A percentile compares a stretch with the other conserved stretches of the same genome.
Evolutionary conservation across 345 rosid species (phyloP).

Genomic region (Gossypium sturtianum): DNA sequence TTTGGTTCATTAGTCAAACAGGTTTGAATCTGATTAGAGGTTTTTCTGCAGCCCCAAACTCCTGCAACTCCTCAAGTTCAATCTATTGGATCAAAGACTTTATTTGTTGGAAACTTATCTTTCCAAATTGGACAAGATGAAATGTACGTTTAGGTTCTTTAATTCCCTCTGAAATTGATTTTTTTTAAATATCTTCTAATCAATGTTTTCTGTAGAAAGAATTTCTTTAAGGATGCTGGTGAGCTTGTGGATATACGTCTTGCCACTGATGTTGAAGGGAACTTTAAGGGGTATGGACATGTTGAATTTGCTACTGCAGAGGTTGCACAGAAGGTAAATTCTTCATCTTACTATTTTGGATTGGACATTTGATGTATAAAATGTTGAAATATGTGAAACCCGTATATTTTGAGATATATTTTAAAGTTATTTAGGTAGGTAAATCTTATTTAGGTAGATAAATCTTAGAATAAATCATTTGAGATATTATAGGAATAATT

Average conservation of each 20-base stretch:
- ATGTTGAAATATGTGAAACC: not conserved
- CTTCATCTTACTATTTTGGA: not conserved
- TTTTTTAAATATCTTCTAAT: not conserved
- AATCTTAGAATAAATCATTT: too few species aligned
- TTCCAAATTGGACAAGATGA: constrained; percentile 47
- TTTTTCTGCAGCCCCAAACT: constrained; percentile 50
- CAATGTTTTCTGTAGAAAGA: constrained; percentile 30
- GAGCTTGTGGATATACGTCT: constrained; percentile 74
- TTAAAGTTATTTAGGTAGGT: too few species aligned
- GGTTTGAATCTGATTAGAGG: not conserved
- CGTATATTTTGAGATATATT: too few species aligned
- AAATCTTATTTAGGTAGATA: too few species aligned
- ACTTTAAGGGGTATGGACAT: constrained; percentile 70
- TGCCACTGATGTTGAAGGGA: constrained; percentile 38
- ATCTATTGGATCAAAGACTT: constrained; percentile 49
- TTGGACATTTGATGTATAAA: constrained; percentile 3
- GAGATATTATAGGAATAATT: too few species aligned
- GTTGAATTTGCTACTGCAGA: constrained; percentile 73
- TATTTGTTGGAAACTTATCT: constrained; percentile 69
- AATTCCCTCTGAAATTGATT: not conserved
- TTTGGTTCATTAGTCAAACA: not conserved
- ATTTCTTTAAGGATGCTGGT: constrained; percentile 66
- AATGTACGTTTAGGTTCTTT: constrained; percentile 43
- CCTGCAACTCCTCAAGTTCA: constrained; percentile 44
- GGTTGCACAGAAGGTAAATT: constrained; percentile 57